Evolutionary conservation across 345 rosid species (phyloP), one percentile per base, ranked within the genome.

Genomic region (Atalantia buxifolia): DNA sequence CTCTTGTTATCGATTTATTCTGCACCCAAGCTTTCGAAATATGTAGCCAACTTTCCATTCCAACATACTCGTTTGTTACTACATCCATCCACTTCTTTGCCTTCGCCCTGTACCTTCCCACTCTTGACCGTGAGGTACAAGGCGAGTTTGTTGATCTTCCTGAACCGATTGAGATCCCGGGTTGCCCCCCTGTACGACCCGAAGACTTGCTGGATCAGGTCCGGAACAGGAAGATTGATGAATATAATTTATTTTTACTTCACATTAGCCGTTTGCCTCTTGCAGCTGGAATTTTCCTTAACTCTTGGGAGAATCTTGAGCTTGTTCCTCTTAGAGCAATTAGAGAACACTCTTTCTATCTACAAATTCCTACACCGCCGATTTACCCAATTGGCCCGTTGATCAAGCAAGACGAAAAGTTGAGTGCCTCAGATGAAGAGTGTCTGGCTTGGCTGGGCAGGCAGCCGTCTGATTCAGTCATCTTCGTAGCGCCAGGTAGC

Each of bases 401-500:
- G 24, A 60, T 80, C 76, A 74, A 72, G 14, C 77, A 55, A 19
- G 62, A 30, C 5, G 81, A 81, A 65, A 10, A 24, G 21, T 16
- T 28, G 35, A 63, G 35, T 13, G 45, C 56, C 0, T 66, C 63
- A 9, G 76, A 78, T 28, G 4, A 7, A 18, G 69, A 70, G 50
- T 45, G 63, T 31, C 38, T 61, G 9, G 76, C 72, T 0, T 89
- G 92, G 90, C 85, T 89, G 3, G 83, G 83, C 63, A 66, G 28
- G 72, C 88, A 84, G 27, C 89, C 86, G 9, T n/a, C 65, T 35
- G 81, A 69, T 50, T 78, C 89, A 7, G 90, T 87, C 12, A 53
- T 89, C 21, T 83, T 82, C 24, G 76, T 89, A 6, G 72, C 83
- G 4, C 75, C 83, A 1, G 90, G 92, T 24, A 89, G 90, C 21